Percentiles rank a stretch among this genome's conserved stretches.
Conservation (phyloP, 2,329 filamentous ascomycete genomes). For the Monosporascus sp. region DNA sequence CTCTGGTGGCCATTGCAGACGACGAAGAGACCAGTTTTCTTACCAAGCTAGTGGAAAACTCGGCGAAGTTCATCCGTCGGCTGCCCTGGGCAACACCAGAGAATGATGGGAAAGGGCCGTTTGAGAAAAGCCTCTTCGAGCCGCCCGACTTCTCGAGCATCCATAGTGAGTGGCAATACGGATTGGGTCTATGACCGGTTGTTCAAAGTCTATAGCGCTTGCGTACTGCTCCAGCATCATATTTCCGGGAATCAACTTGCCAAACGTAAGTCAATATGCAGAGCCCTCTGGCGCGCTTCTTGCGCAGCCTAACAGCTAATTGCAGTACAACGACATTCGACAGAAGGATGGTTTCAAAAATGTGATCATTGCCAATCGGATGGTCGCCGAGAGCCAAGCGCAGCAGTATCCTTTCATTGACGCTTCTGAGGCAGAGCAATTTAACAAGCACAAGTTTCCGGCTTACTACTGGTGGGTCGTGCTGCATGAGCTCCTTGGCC, state of each 20-base stretch:
- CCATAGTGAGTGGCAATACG: conserved; percentile 49
- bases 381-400: conserved; percentile 44
- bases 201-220: conserved; percentile 26
- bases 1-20: conserved; percentile 57
- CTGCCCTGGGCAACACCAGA: conserved; percentile 56
- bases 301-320: neutral
- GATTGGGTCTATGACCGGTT: conserved; percentile 4
- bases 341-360: conserved; percentile 61
- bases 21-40: conserved; percentile 57
- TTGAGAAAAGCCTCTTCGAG: conserved; percentile 68
- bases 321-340: conserved; percentile 49
- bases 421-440: conserved; percentile 53
- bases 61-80: conserved; percentile 59
- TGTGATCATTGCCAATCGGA: conserved; percentile 55
- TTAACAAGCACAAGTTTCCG: conserved; percentile 56
- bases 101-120: conserved; percentile 43
- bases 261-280: conserved; percentile 30
- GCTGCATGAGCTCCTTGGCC: conserved; percentile 62
- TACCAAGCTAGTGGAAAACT: conserved; percentile 57
- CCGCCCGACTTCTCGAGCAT: conserved; percentile 69
- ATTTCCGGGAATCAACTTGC: conserved; percentile 38
- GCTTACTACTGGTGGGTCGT: conserved; percentile 69
- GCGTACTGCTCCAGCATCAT: conserved; percentile 39
- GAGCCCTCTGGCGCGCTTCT: neutral
- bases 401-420: conserved; percentile 52